Base-by-base conservation (phyloP, 2,329 filamentous ascomycete species). In the Neonectria magnoliae region DNA sequence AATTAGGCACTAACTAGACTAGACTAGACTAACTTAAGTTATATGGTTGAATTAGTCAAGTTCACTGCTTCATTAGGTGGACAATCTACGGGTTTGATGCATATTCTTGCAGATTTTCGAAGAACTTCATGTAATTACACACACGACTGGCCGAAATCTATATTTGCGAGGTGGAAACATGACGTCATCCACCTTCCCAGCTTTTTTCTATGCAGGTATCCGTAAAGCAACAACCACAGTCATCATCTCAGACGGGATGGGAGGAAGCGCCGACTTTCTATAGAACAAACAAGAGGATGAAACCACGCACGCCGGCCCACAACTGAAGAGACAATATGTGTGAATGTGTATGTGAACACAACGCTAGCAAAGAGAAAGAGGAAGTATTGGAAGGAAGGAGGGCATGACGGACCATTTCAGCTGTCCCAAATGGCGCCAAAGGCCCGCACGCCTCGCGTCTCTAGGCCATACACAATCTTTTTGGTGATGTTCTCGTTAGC, bases 371-470 rank as follows among this genome's bases (percentile, higher is more conserved):
- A 31, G 55, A 38, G 13, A 20, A 20, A 47, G 22, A 47, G 10
- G 4, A 53, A 45, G 14, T 41, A 22, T 10, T 18, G 29, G 33
- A 22, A 16, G 55, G n/a, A 58, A 41, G 48, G 25, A 41, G 47
- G 22, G 48, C 33, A 41, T 13, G 36, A 47, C 16, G 33, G n/a
- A 54, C 31, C 27, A 25, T 72, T 51, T 68, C 60, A 82, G 54
- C 80, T 82, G 66, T 94, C 92, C 80, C 90, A 94, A 71, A 94
- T 92, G 9, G 91, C 90, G 7, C 91, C 92, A 78, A 86, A 93
- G 9, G 90, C 90, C 2, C 87, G 84, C 8, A 93, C 78, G 0
- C 90, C 90, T 60, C 89, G 82, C 41, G 82, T 84, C 78, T 93
- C 90, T 55, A 94, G 79, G 9, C 85, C 89, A 74, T 89, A 91